A percentile compares a stretch with the other conserved stretches of the same genome.
phyloP scores from a whole-genome alignment of 352 stramenopile genomes.

The Phytophthora foliorum region DNA sequence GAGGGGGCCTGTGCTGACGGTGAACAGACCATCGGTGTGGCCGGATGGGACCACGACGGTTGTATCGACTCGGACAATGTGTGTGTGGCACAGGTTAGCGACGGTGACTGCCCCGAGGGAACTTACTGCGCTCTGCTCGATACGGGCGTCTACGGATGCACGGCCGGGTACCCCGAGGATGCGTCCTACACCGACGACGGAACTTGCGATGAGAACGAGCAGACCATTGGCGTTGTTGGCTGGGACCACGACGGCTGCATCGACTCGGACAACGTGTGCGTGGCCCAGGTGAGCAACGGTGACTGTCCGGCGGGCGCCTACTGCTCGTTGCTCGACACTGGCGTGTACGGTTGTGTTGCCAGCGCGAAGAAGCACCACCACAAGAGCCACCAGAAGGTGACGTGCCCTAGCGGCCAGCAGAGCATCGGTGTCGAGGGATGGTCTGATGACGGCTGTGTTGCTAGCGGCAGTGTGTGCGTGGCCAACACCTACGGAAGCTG shows the following conservation, averaged over 20 bases:
- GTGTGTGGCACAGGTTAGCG: conserved; percentile 10
- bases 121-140: conserved; percentile 30
- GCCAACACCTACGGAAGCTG: conserved; percentile 34
- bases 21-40: conserved; percentile 13
- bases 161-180: conserved; percentile 8
- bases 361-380: conserved; percentile 25
- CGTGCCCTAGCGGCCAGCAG: conserved; percentile 27
- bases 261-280: conserved; percentile 31
- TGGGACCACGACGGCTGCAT: conserved; percentile 51
- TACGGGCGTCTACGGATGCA: conserved; percentile 32
- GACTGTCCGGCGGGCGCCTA: conserved; percentile 30
- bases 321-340: conserved; percentile 36
- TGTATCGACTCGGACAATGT: conserved; percentile 12
- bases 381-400: conserved; percentile 20
- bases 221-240: conserved; percentile 35
- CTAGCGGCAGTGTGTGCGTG: conserved; percentile 28
- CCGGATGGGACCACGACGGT: conserved; percentile 17
- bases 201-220: conserved; percentile 17
- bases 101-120: conserved; percentile 19
- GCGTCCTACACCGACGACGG: not conserved
- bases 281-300: conserved; percentile 28
- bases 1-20: not conserved
- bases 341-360: conserved; percentile 36
- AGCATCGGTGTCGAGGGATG: conserved; percentile 30
- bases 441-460: conserved; percentile 28